These are phyloP conservation scores for Rhodotorula sp. DNA, from an alignment of 1,284 basidiomycete species.

Conservation along the genomic window DNA sequence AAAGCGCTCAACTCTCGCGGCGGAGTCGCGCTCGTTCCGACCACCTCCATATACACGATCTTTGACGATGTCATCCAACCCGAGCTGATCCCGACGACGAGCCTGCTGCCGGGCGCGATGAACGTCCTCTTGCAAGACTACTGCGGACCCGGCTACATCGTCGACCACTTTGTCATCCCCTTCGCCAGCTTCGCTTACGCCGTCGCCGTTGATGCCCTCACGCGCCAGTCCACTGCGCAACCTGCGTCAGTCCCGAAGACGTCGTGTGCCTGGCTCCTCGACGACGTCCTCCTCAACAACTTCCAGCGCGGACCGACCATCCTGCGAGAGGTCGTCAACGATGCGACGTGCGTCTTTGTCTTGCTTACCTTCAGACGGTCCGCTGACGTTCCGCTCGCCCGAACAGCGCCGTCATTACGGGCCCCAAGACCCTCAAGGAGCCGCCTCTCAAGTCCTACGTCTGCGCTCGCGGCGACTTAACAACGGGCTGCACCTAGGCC, in stretches of 20 bases:
- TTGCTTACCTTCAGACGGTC: not conserved
- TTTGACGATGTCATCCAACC: slow-evolving; percentile 47
- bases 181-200: slow-evolving; percentile 15
- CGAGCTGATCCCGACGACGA: slow-evolving; percentile 32
- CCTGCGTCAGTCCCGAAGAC: not conserved
- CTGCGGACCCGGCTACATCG: slow-evolving; percentile 29
- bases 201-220: slow-evolving; percentile 32
- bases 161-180: slow-evolving; percentile 11
- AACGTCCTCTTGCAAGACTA: slow-evolving; percentile 33
- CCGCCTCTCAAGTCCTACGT: slow-evolving; percentile 32
- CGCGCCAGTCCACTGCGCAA: slow-evolving; percentile 1
- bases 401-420: slow-evolving; percentile 1
- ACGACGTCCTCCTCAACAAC: slow-evolving; percentile 15
- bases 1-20: slow-evolving; percentile 41
- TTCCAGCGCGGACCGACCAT: slow-evolving; percentile 16
- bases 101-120: slow-evolving; percentile 28
- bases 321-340: not conserved
- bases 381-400: not conserved
- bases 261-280: slow-evolving; percentile 13
- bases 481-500: not conserved
- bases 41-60: slow-evolving; percentile 28
- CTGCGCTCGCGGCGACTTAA: slow-evolving; percentile 21
- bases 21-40: slow-evolving; percentile 45
- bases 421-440: slow-evolving; percentile 6
- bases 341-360: slow-evolving; percentile 7